Base-by-base conservation (phyloP, 1,284 basidiomycete species). In the Cryptococcus deneoformans region DNA sequence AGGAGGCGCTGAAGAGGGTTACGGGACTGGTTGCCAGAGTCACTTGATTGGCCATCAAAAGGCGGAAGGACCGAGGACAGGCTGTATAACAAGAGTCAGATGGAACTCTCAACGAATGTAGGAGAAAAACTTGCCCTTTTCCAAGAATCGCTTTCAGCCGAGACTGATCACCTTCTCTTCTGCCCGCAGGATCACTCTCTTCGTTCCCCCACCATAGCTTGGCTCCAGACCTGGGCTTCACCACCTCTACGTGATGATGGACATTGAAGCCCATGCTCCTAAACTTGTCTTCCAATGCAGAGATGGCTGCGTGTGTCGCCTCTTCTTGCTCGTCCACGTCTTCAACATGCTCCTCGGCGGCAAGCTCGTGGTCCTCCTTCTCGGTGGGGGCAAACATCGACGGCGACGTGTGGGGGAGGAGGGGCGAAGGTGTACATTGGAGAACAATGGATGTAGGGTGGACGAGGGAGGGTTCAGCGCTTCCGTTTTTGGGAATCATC, bases 371-470 rank as follows among this genome's bases (percentile, higher is more conserved):
- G 35, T 40, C 24, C 20, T 42, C 52, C 29, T 14, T 42, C 14
- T 51, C 50, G 6, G 47, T 14, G 6, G 44, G 35, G 34, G 40
- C n/a, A 51, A 34, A 51, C 50, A 54, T 45, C 2, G 49, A 46
- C 2, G 59, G 55, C 6, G 56, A 53, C 5, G 66, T 67, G 52
- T 71, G 69, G 2, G 82, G 78, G 20, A 83, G 80, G 11, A 84
- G 77, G 12, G 92, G 76, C 1, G 88, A 80, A 10, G 91, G 90
- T 0, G 88, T 86, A 65, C 89, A 85, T 20, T 90, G 90, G 66
- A 93, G 87, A 5, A 94, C 80, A 46, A 93, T 88, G 3, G 86
- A 85, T 62, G 87, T 88, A 1, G 90, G 88, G 69, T 66, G 54
- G 0, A 46, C 34, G 8, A 63, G 56, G 0, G 48, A 48, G 4